A percentile compares a stretch with the other conserved stretches of the same genome.
phyloP scores from a whole-genome alignment of 371 early-diverging fungal genomes.

The Umbelopsis sp. region DNA sequence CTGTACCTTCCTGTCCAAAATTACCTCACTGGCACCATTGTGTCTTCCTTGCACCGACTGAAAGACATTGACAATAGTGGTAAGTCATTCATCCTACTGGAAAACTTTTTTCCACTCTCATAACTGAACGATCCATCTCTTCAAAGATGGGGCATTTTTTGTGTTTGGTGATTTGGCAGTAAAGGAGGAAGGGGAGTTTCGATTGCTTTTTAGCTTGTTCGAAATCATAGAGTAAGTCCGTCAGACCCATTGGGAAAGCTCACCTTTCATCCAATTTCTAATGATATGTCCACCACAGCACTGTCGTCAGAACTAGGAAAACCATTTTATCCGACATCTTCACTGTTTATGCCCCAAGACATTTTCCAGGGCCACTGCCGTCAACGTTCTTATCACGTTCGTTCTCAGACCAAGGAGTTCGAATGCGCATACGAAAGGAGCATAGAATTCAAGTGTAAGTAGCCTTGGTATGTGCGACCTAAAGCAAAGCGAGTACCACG shows the following conservation, averaged over 20 bases:
- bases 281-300: slow-evolving; percentile 54
- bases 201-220: slow-evolving; percentile 83
- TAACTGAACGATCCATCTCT: neutral
- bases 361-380: slow-evolving; percentile 87
- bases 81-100: slow-evolving; percentile 72
- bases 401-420: slow-evolving; percentile 91
- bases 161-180: slow-evolving; percentile 91
- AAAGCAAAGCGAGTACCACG: neutral
- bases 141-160: slow-evolving; percentile 81
- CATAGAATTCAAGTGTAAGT: slow-evolving; percentile 36
- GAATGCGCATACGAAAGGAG: slow-evolving; percentile 81
- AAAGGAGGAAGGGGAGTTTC: slow-evolving; percentile 81
- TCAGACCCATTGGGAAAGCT: neutral
- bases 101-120: neutral
- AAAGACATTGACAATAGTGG: slow-evolving; percentile 78
- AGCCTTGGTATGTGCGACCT: neutral
- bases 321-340: slow-evolving; percentile 72
- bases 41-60: slow-evolving; percentile 82
- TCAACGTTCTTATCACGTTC: slow-evolving; percentile 82
- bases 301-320: slow-evolving; percentile 33
- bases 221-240: slow-evolving; percentile 65
- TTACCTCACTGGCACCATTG: slow-evolving; percentile 72
- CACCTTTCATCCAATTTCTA: neutral
- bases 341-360: slow-evolving; percentile 82
- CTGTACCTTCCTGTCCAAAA: slow-evolving; percentile 25